A percentile compares a stretch with the other conserved stretches of the same genome.
These are phyloP conservation scores for Beauveria caledonica DNA, from an alignment of 2,329 filamentous ascomycete genomes.

Conservation along the genomic window DNA sequence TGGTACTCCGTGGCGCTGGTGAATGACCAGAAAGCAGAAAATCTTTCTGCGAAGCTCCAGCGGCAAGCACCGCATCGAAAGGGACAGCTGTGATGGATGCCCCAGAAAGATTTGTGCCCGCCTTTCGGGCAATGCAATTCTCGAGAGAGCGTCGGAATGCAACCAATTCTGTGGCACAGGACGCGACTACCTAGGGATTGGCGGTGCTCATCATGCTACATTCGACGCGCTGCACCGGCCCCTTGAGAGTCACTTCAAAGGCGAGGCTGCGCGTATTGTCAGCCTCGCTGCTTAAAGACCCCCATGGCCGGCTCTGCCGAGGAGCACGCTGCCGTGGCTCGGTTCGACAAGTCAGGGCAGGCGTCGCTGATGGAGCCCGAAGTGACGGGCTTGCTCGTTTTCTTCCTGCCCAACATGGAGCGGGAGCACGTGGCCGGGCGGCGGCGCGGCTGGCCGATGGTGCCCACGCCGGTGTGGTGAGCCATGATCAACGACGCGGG, in stretches of 20 bases:
- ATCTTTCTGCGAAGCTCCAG: no score
- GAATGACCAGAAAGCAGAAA: no score
- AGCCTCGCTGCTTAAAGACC: slow-evolving; percentile 33
- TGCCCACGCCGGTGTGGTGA: slow-evolving; percentile 31
- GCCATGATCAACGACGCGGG: slow-evolving; percentile 44
- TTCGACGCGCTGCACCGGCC: slow-evolving; percentile 34
- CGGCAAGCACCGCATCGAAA: no score
- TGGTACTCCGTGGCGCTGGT: no score
- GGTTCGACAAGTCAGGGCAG: slow-evolving; percentile 49
- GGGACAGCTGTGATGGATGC: no score
- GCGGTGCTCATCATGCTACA: no score
- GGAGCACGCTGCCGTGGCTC: slow-evolving; percentile 30
- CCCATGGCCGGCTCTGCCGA: slow-evolving; percentile 34
- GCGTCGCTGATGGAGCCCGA: slow-evolving; percentile 46
- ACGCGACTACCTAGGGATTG: no score
- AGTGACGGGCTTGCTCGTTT: slow-evolving; percentile 40
- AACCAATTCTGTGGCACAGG: no score
- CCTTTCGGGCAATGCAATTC: no score
- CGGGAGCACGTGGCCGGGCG: background rate
- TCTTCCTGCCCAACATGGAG: slow-evolving; percentile 25
- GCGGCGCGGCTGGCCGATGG: slow-evolving; percentile 6
- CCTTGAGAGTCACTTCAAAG: slow-evolving; percentile 40
- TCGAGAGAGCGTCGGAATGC: no score
- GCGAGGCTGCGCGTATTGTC: slow-evolving; percentile 40
- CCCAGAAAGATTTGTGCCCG: no score